Conservation (phyloP, 2,329 filamentous ascomycete species). For the Huntiella decipiens region DNA sequence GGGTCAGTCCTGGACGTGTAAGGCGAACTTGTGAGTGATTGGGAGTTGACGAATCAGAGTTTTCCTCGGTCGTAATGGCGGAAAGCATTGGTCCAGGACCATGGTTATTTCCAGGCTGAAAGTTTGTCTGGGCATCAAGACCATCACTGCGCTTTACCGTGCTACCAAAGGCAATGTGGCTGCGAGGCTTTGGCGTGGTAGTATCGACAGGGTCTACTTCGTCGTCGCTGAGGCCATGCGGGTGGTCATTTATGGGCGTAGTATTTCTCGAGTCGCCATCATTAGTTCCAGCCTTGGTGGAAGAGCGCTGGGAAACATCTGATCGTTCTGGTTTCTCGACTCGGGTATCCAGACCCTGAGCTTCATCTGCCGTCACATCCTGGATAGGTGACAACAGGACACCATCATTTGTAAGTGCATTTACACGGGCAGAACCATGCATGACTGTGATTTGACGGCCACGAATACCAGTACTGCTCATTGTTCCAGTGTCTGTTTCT, state of each 20-base stretch:
- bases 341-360: constrained; percentile 19
- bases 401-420: constrained; percentile 42
- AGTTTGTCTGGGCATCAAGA: constrained; percentile 16
- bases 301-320: constrained; percentile 3
- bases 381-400: constrained; percentile 17
- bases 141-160: constrained; percentile 43
- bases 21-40: constrained; percentile 1
- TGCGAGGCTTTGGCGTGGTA: neutral
- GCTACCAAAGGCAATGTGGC: constrained; percentile 46
- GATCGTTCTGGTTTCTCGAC: constrained; percentile 12
- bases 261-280: constrained; percentile 3
- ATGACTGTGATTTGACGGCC: constrained; percentile 48
- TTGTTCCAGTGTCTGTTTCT: neutral
- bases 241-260: constrained; percentile 1
- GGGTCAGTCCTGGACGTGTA: constrained; percentile 4
- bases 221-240: neutral
- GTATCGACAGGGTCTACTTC: constrained; percentile 3
- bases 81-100: constrained; percentile 3
- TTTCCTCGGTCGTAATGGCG: constrained; percentile 15
- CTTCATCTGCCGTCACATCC: constrained; percentile 17
- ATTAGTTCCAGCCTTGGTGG: constrained; percentile 5
- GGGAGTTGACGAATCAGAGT: constrained; percentile 27
- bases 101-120: constrained; percentile 5
- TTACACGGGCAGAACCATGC: constrained; percentile 32
- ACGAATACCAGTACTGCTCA: constrained; percentile 32